A percentile compares a stretch with the other conserved stretches of the same genome.
phyloP scores from a whole-genome alignment of 75 land plant species.

The Pinus taeda region DNA sequence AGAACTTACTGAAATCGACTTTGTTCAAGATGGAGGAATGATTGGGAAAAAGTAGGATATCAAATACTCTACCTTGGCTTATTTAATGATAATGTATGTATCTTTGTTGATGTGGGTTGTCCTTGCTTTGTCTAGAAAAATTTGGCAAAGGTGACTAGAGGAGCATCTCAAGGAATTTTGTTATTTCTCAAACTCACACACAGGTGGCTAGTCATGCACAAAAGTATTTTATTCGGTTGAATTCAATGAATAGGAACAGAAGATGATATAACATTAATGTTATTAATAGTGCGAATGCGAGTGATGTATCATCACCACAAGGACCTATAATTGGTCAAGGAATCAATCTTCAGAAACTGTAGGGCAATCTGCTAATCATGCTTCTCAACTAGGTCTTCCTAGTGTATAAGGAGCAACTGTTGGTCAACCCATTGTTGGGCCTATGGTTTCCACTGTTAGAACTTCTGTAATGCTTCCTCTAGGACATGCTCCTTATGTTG shows the following conservation, averaged over 20 bases:
- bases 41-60: no score
- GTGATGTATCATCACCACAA: slow-evolving; percentile 31
- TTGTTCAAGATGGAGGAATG: no score
- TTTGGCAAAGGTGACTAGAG: slow-evolving; percentile 91
- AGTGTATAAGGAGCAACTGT: slow-evolving; percentile 13
- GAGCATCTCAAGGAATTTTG: slow-evolving; percentile 80
- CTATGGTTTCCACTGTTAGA: slow-evolving; percentile 50
- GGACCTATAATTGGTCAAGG: slow-evolving; percentile 53
- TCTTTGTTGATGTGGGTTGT: slow-evolving; percentile 34
- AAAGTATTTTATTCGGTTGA: slow-evolving; percentile 76
- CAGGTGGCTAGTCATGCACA: slow-evolving; percentile 94
- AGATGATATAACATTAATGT: slow-evolving; percentile 78
- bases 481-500: no score
- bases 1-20: no score
- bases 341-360: slow-evolving; percentile 6
- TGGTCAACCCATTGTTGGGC: slow-evolving; percentile 32
- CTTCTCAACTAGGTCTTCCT: slow-evolving; percentile 13
- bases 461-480: slow-evolving; percentile 47
- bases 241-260: slow-evolving; percentile 67
- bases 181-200: slow-evolving; percentile 75
- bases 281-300: slow-evolving; percentile 64
- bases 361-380: slow-evolving; percentile 5
- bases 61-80: no score
- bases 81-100: no score
- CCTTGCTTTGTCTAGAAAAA: slow-evolving; percentile 64